Evolutionary conservation across 208 protist species (phyloP), one percentile per base, ranked within the genome.

Genomic region (Leishmania lainsoni): DNA sequence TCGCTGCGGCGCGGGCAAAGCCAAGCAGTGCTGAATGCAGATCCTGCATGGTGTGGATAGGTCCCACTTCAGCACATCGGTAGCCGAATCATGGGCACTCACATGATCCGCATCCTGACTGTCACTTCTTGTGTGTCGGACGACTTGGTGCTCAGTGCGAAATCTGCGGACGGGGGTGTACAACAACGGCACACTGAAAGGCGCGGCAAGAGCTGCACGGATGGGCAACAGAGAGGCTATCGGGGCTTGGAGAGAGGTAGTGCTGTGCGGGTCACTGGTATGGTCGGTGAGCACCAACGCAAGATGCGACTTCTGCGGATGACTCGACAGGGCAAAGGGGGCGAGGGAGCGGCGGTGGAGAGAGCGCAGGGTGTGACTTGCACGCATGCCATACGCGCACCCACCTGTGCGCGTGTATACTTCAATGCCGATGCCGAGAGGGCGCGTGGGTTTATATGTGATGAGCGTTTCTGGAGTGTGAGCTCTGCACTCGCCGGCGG

Each of bases 21-120:
- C 51, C 52, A 29, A 85, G 76, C 26, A 85, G 65, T 12, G 77
- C 65, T 8, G 81, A 79, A 56, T 85, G 81, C 9, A 85, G 81
- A 26, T 81, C 81, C 69, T 75, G 76, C 56, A 76, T 81, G 49
- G 81, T 79, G 49, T 51, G 75, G n/a, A 77, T 77, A 0, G 76
- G 51, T 32, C 56, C 58, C 58, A 51, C 65, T 48, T 73, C 9
- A 42, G n/a, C n/a, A 42, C 59, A 39, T 66, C 75, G 10, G 29
- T 17, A 29, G 39, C 35, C 0, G 45, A 42, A 58, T 49, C 56
- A 66, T 78, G 35, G 26, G 0, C 5, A 10, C 17, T 39, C 20
- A 61, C 29, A 63, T 35, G 32, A 49, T 42, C 17, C 32, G 22
- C 51, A 58, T 14, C 10, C 20, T 5, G 52, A 26, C 51, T 76